Conservation (phyloP, 2,329 filamentous ascomycete species). For the Biscogniauxia marginata region DNA sequence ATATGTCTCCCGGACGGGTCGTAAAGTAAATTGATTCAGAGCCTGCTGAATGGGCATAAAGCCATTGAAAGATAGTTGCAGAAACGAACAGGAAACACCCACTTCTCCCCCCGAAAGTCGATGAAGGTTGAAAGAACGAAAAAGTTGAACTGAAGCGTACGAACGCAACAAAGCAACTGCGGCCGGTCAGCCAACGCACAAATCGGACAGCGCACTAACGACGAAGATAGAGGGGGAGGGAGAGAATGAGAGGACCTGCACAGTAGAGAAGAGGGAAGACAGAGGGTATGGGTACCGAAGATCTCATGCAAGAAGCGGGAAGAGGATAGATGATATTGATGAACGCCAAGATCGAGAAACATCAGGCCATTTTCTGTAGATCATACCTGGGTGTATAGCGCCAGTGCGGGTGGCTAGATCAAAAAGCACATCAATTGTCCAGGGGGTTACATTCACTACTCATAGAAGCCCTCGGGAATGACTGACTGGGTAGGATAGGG, state of each 20-base stretch:
- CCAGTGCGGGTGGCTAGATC: slow-evolving; percentile 32
- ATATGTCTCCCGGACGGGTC: slow-evolving; percentile 16
- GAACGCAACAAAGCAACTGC: slow-evolving; percentile 26
- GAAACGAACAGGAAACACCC: slow-evolving; percentile 1
- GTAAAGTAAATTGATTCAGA: slow-evolving; percentile 44
- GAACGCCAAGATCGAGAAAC: slow-evolving; percentile 35
- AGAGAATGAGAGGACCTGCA: slow-evolving; percentile 13
- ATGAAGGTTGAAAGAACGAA: slow-evolving; percentile 17
- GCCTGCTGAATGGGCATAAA: slow-evolving; percentile 50
- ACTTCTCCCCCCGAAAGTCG: slow-evolving; percentile 5
- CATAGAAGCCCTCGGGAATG: slow-evolving; percentile 9
- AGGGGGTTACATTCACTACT: slow-evolving; percentile 2
- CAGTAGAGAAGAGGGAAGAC: slow-evolving; percentile 19
- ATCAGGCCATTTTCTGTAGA: slow-evolving; percentile 41
- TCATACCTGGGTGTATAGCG: slow-evolving; percentile 44
- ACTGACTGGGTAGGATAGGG: slow-evolving; percentile 11
- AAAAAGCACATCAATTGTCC: slow-evolving; percentile 2
- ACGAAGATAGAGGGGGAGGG: slow-evolving; percentile 14
- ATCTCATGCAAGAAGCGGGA: slow-evolving; percentile 34
- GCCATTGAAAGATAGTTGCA: slow-evolving; percentile 26
- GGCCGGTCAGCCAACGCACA: slow-evolving; percentile 37
- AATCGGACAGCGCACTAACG: slow-evolving; percentile 30
- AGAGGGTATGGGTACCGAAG: slow-evolving; percentile 27
- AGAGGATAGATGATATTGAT: slow-evolving; percentile 31
- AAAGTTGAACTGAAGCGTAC: slow-evolving; percentile 34